Conservation (phyloP, 805 yeast species). For the Wickerhamomyces hampshirensis region DNA sequence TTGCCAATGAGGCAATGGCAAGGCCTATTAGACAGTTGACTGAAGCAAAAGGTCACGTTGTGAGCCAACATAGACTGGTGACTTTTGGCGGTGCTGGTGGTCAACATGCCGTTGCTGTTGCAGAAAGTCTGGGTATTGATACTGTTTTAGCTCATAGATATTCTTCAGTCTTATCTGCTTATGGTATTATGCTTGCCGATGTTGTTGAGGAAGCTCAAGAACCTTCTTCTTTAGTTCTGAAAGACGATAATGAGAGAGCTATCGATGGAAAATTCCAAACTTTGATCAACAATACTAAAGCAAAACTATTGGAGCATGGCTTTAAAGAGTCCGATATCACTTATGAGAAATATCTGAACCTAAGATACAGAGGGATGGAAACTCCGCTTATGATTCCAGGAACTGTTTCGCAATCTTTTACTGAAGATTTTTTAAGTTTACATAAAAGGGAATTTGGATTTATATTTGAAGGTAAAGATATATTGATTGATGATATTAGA, state of each 20-base stretch:
- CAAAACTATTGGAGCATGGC: slow-evolving; percentile 48
- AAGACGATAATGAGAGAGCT: slow-evolving; percentile 24
- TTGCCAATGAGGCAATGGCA: slow-evolving; percentile 89
- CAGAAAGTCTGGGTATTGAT: slow-evolving; percentile 61
- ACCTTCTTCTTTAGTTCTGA: slow-evolving; percentile 52
- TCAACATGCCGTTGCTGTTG: slow-evolving; percentile 79
- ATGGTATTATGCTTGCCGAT: slow-evolving; percentile 85
- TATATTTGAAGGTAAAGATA: slow-evolving; percentile 47
- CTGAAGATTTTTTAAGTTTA: slow-evolving; percentile 41
- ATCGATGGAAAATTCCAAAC: slow-evolving; percentile 42
- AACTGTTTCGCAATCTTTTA: slow-evolving; percentile 28
- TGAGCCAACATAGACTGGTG: slow-evolving; percentile 64
- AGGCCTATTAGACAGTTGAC: slow-evolving; percentile 82
- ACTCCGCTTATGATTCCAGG: slow-evolving; percentile 69
- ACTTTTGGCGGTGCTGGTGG: slow-evolving; percentile 95
- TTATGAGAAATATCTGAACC: slow-evolving; percentile 64
- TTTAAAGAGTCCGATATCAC: slow-evolving; percentile 39
- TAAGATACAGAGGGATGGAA: slow-evolving; percentile 88
- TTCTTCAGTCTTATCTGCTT: slow-evolving; percentile 81
- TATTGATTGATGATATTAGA: slow-evolving; percentile 68
- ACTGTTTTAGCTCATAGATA: slow-evolving; percentile 73
- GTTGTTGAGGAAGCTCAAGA: slow-evolving; percentile 76
- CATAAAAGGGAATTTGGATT: slow-evolving; percentile 77
- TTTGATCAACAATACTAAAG: slow-evolving; percentile 39
- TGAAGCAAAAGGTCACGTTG: slow-evolving; percentile 74